Base-by-base conservation (phyloP, 257 asterid genomes). In the Plantago major region DNA sequence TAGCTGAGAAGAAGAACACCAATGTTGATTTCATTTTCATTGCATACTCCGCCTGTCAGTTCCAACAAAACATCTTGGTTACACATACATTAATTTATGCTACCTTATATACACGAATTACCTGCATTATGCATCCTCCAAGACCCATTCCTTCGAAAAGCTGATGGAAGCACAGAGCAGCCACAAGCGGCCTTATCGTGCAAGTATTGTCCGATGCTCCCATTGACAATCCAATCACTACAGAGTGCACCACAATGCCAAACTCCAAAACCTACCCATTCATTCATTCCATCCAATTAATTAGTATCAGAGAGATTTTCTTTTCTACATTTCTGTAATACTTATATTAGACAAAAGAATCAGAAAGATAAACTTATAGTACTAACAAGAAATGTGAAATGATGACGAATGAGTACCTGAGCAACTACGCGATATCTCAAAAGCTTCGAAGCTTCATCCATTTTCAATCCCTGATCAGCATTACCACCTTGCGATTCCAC, bases 81-180 rank as follows among this genome's bases (percentile, higher is more conserved):
- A 12, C 11, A 11, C 18, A 1, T 15, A 49, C n/a, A n/a, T n/a
- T n/a, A n/a, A n/a, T n/a, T n/a, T n/a, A n/a, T n/a, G n/a, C n/a
- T n/a, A n/a, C n/a, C n/a, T n/a, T n/a, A n/a, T 10, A 12, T 30
- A 30, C 37, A 30, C 11, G 8, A 42, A 9, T 55, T 58, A 75
- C 82, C 68, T 73, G 75, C 55, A 78, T 33, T 9, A 78, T 78
- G 75, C 84, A 78, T 10, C 79, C 84, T 1, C 84, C 84, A 17
- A 71, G 76, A 15, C 76, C 72, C 76, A 71, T 71, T 28, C 76
- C 76, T 65, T 71, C 76, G 37, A 71, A 71, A 5, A 71, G 57
- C 37, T 71, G 76, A 62, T 71, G 76, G 22, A 71, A 71, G 72
- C 76, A 71, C 18, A 71, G 60, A 26, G 76, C 76, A 18, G 71